Conservation (phyloP, 352 stramenopile species). For the Phytophthora capsici region DNA sequence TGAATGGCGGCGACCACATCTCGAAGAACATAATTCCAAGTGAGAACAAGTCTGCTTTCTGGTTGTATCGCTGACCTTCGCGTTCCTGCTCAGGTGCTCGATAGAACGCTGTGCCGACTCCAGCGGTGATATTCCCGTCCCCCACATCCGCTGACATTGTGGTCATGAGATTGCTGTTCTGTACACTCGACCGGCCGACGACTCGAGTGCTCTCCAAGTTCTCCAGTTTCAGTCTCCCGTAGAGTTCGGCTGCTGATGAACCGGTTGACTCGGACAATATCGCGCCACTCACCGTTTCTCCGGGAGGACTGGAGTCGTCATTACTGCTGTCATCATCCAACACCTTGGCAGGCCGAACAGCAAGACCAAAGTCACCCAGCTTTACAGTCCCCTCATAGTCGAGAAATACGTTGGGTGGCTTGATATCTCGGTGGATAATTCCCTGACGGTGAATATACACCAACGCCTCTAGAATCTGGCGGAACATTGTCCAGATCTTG, state of each 20-base stretch:
- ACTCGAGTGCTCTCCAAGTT: conserved; percentile 70
- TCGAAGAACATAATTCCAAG: conserved; percentile 96
- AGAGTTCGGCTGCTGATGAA: conserved; percentile 75
- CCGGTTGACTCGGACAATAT: conserved; percentile 64
- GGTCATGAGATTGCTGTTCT: conserved; percentile 47
- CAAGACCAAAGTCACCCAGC: conserved; percentile 95
- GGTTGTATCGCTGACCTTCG: conserved; percentile 88
- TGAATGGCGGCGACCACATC: conserved; percentile 94
- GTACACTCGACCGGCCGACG: conserved; percentile 24
- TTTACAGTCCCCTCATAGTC: conserved; percentile 93
- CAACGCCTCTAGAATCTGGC: conserved; percentile 95
- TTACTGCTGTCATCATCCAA: conserved; percentile 46
- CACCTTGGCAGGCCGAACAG: conserved; percentile 78
- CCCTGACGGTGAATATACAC: conserved; percentile 94
- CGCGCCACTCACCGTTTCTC: conserved; percentile 30
- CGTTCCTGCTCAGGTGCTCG: conserved; percentile 94
- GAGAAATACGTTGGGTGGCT: conserved; percentile 95
- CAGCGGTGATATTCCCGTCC: conserved; percentile 91
- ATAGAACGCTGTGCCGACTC: conserved; percentile 96
- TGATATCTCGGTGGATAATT: conserved; percentile 95
- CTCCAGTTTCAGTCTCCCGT: conserved; percentile 70
- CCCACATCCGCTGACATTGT: conserved; percentile 56
- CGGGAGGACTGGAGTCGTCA: conserved; percentile 20
- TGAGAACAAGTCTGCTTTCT: conserved; percentile 95
- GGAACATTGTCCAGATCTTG: conserved; percentile 94